Evolutionary conservation across 768 basidiomycete genomes (phyloP), one percentile per base, ranked within the genome.

Genomic region (Tricholoma matsutake): DNA sequence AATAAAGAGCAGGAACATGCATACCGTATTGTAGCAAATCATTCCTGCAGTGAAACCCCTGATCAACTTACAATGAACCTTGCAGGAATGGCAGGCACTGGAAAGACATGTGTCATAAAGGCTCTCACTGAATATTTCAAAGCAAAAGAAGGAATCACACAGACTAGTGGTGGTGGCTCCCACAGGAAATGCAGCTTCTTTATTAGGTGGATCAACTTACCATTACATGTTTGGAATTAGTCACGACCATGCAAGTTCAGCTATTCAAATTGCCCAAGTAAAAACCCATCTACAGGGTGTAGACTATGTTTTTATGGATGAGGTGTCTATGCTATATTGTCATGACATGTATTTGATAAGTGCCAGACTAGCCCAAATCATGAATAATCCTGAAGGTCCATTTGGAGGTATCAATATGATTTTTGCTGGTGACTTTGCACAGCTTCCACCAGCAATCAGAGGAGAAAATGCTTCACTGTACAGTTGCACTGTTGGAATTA

Each of bases 371-470:
- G 56, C 71, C 1, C 58, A 64, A 13, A 61, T 71, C 2, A 59
- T 54, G 16, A 65, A 67, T 35, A 53, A 61, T 6, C 29, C 57
- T 43, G 64, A 72, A 45, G 6, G 45, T 3, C 64, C 68, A 16
- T 75, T 75, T 66, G 77, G 77, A 22, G 77, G 78, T 0, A 69
- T 76, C 25, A 77, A 76, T 57, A 69, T 81, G 49, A 75, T 81
- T n/a, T 71, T 81, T 60, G 77, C 79, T 13, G 79, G 79, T n/a
- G 79, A 81, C 57, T 79, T 81, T 72, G 78, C 76, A 1, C 79
- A 82, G 51, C 61, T 81, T 0, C 76, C 77, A 4, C 79, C 74
- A 29, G 70, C 65, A 3, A 58, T 52, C 20, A 70, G 71, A 1
- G 35, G 58, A 58, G 37, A 68, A 56, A n/a, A 31, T 57, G 60